phyloP scores from a whole-genome alignment of 179 eudicot genomes.

The Patellifolia procumbens region DNA sequence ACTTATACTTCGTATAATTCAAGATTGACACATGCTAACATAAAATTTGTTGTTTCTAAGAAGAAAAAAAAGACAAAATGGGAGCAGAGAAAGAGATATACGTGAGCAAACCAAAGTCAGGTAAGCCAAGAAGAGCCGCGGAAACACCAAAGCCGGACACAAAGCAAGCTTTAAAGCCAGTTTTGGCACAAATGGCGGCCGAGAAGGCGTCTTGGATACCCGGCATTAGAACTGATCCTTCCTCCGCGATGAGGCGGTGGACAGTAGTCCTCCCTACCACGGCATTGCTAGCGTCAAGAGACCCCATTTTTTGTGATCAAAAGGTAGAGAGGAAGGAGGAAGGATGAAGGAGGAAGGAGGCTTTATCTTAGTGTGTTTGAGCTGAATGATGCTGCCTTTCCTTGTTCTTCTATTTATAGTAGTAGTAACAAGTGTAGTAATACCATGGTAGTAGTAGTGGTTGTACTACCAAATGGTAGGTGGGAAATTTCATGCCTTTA shows the following conservation, averaged over 20 bases:
- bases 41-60: too few relatives aligned
- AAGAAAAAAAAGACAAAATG: too few relatives aligned
- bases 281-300: constrained; percentile 4
- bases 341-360: neutral
- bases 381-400: neutral
- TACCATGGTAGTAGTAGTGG: neutral
- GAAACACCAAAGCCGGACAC: constrained; percentile 41
- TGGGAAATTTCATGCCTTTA: neutral
- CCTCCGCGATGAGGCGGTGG: constrained; percentile 38
- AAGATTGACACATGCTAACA: too few relatives aligned
- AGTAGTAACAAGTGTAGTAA: neutral
- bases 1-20: too few relatives aligned
- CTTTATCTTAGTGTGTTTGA: neutral
- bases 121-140: constrained; percentile 42
- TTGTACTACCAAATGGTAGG: neutral
- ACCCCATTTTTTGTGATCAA: constrained; percentile 13
- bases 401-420: constrained; percentile 17
- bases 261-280: constrained; percentile 21
- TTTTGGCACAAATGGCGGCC: constrained; percentile 39
- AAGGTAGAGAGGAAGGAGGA: neutral
- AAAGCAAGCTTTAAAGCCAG: constrained; percentile 38
- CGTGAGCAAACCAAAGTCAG: constrained; percentile 46
- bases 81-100: constrained; percentile 10
- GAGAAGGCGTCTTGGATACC: constrained; percentile 47
- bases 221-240: constrained; percentile 35